Conservation (phyloP, 495 filamentous ascomycete species). For the Hypoxylon rickii region DNA sequence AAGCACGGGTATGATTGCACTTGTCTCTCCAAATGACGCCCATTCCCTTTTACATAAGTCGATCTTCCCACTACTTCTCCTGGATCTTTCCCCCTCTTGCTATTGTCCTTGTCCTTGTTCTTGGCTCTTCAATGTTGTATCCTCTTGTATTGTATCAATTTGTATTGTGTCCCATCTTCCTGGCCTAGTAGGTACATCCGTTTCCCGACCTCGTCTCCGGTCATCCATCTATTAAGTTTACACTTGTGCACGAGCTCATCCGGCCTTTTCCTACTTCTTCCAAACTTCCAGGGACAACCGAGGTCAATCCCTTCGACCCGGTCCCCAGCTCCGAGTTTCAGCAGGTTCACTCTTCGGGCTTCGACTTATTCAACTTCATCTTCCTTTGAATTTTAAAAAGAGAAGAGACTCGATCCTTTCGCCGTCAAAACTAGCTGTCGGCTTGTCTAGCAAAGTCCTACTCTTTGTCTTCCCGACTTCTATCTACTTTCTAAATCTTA, state of each 20-base stretch:
- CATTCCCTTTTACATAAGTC: not conserved
- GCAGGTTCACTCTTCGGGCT: not conserved
- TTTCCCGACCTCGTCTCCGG: not conserved
- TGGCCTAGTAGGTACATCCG: not conserved
- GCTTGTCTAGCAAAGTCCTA: too few relatives aligned
- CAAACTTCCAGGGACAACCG: not conserved
- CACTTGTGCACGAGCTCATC: not conserved
- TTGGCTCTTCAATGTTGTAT: not conserved
- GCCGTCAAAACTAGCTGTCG: too few relatives aligned
- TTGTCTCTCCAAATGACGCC: not conserved
- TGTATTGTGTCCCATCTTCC: too few relatives aligned
- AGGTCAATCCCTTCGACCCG: not conserved
- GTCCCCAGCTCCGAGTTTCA: not conserved
- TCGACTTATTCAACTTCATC: slow-evolving; percentile 1
- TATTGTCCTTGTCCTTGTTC: not conserved
- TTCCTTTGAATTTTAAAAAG: slow-evolving; percentile 1
- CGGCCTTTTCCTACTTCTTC: not conserved
- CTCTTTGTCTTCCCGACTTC: slow-evolving; percentile 12
- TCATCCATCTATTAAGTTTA: not conserved
- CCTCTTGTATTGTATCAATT: too few relatives aligned
- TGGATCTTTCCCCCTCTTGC: not conserved
- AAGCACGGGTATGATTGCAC: too few relatives aligned
- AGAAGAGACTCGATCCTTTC: too few relatives aligned
- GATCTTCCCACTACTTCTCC: not conserved
- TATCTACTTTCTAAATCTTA: slow-evolving; percentile 4